Percentiles rank a stretch among this genome's conserved stretches.
Evolutionary conservation across 139 green algal genomes (phyloP).

Genomic region (Pleodorina starrii): DNA sequence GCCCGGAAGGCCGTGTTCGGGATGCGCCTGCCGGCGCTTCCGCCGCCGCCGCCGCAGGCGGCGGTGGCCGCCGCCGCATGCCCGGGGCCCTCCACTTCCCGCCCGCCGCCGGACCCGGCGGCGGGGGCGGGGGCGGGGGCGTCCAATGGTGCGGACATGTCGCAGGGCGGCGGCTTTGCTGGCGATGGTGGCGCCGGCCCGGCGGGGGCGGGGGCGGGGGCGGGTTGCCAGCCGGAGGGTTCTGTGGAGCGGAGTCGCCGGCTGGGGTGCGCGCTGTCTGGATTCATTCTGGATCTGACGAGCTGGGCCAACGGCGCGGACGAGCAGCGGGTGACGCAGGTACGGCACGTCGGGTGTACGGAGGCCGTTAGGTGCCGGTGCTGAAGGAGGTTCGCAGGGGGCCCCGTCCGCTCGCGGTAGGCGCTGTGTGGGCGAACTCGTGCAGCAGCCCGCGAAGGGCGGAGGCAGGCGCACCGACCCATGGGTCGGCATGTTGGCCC

Average conservation of each 20-base stretch:
- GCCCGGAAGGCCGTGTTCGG: background rate
- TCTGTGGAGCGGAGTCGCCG: background rate
- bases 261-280: too few relatives aligned
- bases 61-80: background rate
- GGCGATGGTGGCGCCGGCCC: background rate
- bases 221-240: background rate
- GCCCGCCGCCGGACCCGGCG: background rate
- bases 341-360: too few relatives aligned
- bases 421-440: too few relatives aligned
- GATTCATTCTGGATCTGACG: background rate
- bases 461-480: too few relatives aligned
- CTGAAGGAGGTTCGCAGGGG: too few relatives aligned
- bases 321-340: background rate
- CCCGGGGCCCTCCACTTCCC: background rate
- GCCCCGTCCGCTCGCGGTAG: too few relatives aligned
- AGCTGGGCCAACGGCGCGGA: background rate
- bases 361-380: too few relatives aligned
- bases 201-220: too few relatives aligned
- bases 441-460: too few relatives aligned
- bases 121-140: too few relatives aligned
- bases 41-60: background rate
- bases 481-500: too few relatives aligned
- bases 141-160: background rate
- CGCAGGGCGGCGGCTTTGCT: background rate
- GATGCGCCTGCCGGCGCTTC: background rate